Base-by-base conservation (phyloP, 768 basidiomycete genomes). In the Termitomyces sp. region DNA sequence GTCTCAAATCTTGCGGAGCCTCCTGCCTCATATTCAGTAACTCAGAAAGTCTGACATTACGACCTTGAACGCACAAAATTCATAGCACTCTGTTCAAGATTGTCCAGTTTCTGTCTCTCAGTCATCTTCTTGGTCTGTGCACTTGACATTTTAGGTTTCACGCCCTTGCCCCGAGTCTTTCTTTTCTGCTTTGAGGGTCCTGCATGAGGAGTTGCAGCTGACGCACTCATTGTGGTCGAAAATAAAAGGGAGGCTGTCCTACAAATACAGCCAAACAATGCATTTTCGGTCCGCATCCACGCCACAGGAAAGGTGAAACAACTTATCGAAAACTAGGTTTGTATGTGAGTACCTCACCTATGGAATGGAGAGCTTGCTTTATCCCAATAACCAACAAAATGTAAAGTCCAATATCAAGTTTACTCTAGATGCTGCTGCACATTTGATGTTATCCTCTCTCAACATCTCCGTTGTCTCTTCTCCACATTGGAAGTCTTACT, bases 61-160 rank as follows among this genome's bases (percentile, higher is more conserved):
- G 10, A 50, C 20, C 15, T 29, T 26, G 52, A 8, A 44, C 52
- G 64, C 69, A 87, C 86, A 68, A 77, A 87, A 47, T 72, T 72
- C 68, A 76, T 66, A 16, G 75, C 85, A 54, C 75, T 70, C 54
- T 62, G 69, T 53, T 87, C 82, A 37, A 87, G 66, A 0, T 69
- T 69, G 8, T 83, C 81, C 12, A 84, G 70, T 57, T 75, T 75
- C 60, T 82, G 78, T 60, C 78, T 80, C 61, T 79, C 79, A 6
- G 74, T 66, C 28, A 73, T 50, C 67, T 75, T 81, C 65, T 77
- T 80, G 28, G 70, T 57, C 62, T 77, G 79, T 46, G 60, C 62
- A 15, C 61, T 60, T 49, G 62, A 58, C 0, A 53, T 20, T 15
- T 31, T 34, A 3, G 45, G 52, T 45, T 61, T 62, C 12, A 50